A percentile compares a stretch with the other conserved stretches of the same genome.
These are phyloP conservation scores for Peniophora sp. DNA, from an alignment of 1,284 basidiomycete species.

Conservation along the genomic window DNA sequence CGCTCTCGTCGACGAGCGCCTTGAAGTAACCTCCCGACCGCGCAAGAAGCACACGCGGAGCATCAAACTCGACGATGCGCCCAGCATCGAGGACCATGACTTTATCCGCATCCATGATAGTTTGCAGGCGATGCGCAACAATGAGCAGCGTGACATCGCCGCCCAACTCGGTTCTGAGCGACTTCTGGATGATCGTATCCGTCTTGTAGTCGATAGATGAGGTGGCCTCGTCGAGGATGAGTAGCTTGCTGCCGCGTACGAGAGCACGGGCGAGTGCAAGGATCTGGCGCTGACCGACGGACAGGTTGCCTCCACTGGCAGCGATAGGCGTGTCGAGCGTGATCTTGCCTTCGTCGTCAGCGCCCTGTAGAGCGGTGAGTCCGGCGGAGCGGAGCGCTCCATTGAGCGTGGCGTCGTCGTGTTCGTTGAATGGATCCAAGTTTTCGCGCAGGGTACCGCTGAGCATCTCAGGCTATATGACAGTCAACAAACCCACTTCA, in stretches of 20 bases:
- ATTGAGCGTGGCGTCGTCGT: conserved; percentile 59
- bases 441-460: conserved; percentile 51
- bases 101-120: conserved; percentile 55
- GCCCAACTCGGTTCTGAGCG: conserved; percentile 43
- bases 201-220: conserved; percentile 43
- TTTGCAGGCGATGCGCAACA: conserved; percentile 63
- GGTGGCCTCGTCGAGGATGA: conserved; percentile 57
- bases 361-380: conserved; percentile 41
- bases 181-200: conserved; percentile 49
- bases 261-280: conserved; percentile 53
- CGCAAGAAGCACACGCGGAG: conserved; percentile 52
- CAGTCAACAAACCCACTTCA: not conserved
- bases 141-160: conserved; percentile 54
- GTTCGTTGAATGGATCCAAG: conserved; percentile 65
- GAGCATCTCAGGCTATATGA: conserved; percentile 50
- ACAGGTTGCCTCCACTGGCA: conserved; percentile 56
- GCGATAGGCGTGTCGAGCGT: conserved; percentile 45
- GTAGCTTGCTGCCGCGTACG: conserved; percentile 46
- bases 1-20: conserved; percentile 52
- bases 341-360: conserved; percentile 36
- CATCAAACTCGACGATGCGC: conserved; percentile 45
- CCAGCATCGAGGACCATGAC: conserved; percentile 33
- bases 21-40: conserved; percentile 44
- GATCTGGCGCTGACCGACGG: conserved; percentile 65
- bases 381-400: conserved; percentile 46